Evolutionary conservation across 164 flowering plant genomes (phyloP).

Genomic region (Vitis cinerea): DNA sequence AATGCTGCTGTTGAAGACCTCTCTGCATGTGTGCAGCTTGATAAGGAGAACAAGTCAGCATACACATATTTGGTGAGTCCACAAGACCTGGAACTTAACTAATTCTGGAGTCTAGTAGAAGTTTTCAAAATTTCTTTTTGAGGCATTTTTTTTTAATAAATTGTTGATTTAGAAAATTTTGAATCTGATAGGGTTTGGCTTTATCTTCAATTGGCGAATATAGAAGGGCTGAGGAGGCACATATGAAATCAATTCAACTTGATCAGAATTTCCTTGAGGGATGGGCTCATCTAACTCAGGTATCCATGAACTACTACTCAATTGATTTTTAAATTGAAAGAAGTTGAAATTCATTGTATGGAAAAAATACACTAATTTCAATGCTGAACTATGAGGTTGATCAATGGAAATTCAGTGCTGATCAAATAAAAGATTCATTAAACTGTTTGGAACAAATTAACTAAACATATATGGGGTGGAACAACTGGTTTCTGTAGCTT

Average conservation of each 20-base stretch:
- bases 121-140: background rate
- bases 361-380: too few species aligned
- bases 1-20: slow-evolving; percentile 81
- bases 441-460: too few species aligned
- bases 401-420: too few species aligned
- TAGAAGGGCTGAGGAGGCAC: slow-evolving; percentile 81
- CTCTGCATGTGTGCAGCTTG: slow-evolving; percentile 72
- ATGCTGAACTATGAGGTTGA: too few species aligned
- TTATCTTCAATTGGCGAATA: slow-evolving; percentile 86
- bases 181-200: slow-evolving; percentile 66
- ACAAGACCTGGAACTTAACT: slow-evolving; percentile 12
- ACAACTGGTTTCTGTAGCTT: too few species aligned
- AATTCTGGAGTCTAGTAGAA: background rate
- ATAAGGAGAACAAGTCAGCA: slow-evolving; percentile 79
- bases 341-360: too few species aligned
- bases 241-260: slow-evolving; percentile 68
- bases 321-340: too few species aligned
- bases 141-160: background rate
- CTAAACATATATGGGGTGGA: too few species aligned
- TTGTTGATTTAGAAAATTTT: background rate
- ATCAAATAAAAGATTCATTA: too few species aligned
- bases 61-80: slow-evolving; percentile 77
- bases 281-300: slow-evolving; percentile 89
- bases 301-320: slow-evolving; percentile 15
- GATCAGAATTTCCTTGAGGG: slow-evolving; percentile 82